A percentile compares a stretch with the other conserved stretches of the same genome.
phyloP scores from a whole-genome alignment of 352 stramenopile species.

The Globisporangium perplexum region DNA sequence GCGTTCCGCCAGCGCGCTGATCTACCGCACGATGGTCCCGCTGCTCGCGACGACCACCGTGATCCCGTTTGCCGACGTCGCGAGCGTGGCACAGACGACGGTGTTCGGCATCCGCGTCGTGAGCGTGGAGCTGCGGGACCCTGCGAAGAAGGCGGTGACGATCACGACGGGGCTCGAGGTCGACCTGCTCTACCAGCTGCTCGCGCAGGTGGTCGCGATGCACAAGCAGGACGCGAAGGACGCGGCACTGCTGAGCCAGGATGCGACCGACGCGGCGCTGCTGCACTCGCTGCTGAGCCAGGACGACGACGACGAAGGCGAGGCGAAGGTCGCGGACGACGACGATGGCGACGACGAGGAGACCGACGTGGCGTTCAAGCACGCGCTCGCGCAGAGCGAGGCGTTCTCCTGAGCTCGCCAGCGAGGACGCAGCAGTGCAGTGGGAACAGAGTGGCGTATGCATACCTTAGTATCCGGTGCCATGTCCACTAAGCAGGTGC shows the following conservation, averaged over 20 bases:
- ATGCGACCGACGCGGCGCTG: constrained; percentile 20
- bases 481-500: no score
- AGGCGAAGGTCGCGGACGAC: constrained; percentile 41
- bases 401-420: constrained; percentile 7
- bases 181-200: constrained; percentile 65
- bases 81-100: constrained; percentile 43
- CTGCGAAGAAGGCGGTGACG: constrained; percentile 36
- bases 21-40: constrained; percentile 75
- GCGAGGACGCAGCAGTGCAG: not conserved
- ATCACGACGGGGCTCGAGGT: constrained; percentile 76
- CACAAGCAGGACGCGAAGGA: constrained; percentile 35
- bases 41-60: constrained; percentile 65
- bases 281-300: constrained; percentile 45
- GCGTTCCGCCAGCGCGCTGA: constrained; percentile 51
- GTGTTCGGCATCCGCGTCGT: constrained; percentile 67
- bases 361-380: constrained; percentile 11
- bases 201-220: constrained; percentile 57
- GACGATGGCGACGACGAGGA: constrained; percentile 9
- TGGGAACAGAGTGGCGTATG: not conserved
- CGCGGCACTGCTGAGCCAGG: no score
- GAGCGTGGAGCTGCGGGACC: constrained; percentile 42
- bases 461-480: not conserved
- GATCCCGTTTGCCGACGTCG: constrained; percentile 52
- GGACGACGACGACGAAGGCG: constrained; percentile 49
- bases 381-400: constrained; percentile 11